Evolutionary conservation across 73 alveolate species (phyloP), one percentile per base, ranked within the genome.

Genomic region (Halteria grandinella): DNA sequence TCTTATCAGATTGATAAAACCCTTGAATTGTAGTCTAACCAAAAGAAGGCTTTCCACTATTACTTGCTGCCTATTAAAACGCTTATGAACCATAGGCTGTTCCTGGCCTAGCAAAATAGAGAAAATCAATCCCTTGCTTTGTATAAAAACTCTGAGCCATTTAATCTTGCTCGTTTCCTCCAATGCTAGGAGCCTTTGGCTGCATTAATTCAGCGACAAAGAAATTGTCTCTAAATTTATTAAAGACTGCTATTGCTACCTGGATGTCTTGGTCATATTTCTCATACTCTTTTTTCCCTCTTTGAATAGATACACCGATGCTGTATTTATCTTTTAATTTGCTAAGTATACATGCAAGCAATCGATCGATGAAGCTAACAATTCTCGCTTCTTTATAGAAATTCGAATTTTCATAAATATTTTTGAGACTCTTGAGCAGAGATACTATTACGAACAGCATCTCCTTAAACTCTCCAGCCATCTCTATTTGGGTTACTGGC

Each of bases 41-140:
- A 39, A 62, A n/a, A 57, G 36, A n/a, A n/a, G n/a, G n/a, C n/a
- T n/a, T n/a, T n/a, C n/a, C n/a, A n/a, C n/a, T n/a, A n/a, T n/a
- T n/a, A n/a, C n/a, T n/a, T n/a, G n/a, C 31, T 7, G 55, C 23
- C 8, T 50, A 33, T 34, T 75, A 58, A 32, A 75, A 32, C 0
- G 87, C 51, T n/a, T 34, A 14, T 27, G 78, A 17, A 8, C 89
- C 89, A 48, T 21, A 77, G n/a, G 89, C 89, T 2, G 89, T 77
- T 1, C 82, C 89, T 39, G 89, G 89, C n/a, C 89, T 21, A 1
- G 57, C 53, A 41, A 77, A 77, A 25, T 77, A 21, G 14, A 63
- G 49, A 44, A 77, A 77, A 31, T 77, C 79, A 1, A 63, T 20
- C 1, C 60, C 43, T 8, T 29, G 52, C 18, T 50, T 23, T 0